Base-by-base conservation (phyloP, 1,284 basidiomycete species). In the Wolfiporia cocos region DNA sequence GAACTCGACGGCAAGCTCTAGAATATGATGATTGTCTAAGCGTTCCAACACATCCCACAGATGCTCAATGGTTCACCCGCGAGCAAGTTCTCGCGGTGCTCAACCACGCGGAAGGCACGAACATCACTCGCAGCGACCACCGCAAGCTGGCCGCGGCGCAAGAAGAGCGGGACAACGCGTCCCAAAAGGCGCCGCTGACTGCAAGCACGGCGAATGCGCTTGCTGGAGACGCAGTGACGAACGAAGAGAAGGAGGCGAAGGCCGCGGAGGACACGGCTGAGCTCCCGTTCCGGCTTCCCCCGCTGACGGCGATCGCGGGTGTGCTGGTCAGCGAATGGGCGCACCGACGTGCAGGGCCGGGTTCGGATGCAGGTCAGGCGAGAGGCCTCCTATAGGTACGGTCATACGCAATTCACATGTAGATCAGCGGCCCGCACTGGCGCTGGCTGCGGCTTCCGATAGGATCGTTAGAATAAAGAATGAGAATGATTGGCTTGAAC, bases 61-160 rank as follows among this genome's bases (percentile, higher is more conserved):
- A 97, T 56, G 93, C 92, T 0, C 76, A 77, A 43, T 99, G 89
- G 84, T 97, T 84, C 64, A 83, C 85, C 6, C 79, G 88, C 9
- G 74, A 75, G 22, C 81, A 92, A 53, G 71, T 92, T 19, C 64
- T 81, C 4, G 64, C 67, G 0, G 78, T 90, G 6, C 67, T 96
- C 28, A 61, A 68, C 18, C 73, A 81, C 50, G 62, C 65, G 3
- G 62, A 69, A 2, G 83, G 83, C 2, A 76, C 74, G 7, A 69
- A 63, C 29, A 71, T 88, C 40, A 65, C 69, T 10, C 41, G 45
- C 3, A 62, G 69, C n/a, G 86, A 91, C 48, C 69, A 78, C 48
- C 74, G 76, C 54, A 70, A 74, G 51, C 61, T 85, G 42, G 70
- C 73, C 19, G 70, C 59, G 42, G 46, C 53, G 42, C 38, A 49